phyloP scores from a whole-genome alignment of 2,329 filamentous ascomycete genomes.

The Trichophyton rubrum region DNA sequence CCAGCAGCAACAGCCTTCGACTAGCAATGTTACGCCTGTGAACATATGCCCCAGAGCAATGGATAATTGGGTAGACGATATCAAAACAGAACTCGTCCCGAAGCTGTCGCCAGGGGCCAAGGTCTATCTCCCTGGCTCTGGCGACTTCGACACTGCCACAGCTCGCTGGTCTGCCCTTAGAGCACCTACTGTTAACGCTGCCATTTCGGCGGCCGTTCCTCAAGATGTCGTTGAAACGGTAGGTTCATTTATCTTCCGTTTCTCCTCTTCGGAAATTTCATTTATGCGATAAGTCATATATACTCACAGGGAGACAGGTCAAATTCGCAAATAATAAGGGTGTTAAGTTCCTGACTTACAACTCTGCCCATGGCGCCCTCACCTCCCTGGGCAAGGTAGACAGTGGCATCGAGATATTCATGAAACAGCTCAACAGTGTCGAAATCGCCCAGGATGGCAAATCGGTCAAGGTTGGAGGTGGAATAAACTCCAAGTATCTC shows the following conservation, averaged over 20 bases:
- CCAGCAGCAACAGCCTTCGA: background rate
- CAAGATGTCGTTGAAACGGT: slow-evolving; percentile 40
- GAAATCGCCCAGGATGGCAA: slow-evolving; percentile 32
- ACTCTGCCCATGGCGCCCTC: slow-evolving; percentile 41
- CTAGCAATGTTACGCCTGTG: background rate
- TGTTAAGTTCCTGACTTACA: slow-evolving; percentile 42
- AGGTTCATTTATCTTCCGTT: slow-evolving; percentile 12
- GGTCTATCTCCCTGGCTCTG: slow-evolving; percentile 33
- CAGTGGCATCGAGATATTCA: slow-evolving; percentile 40
- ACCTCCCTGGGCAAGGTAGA: slow-evolving; percentile 39
- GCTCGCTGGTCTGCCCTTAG: slow-evolving; percentile 37
- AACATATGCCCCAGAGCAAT: slow-evolving; percentile 5
- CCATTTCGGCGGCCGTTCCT: slow-evolving; percentile 38
- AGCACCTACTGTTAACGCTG: slow-evolving; percentile 34
- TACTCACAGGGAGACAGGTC: slow-evolving; percentile 22
- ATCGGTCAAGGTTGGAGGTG: slow-evolving; percentile 39
- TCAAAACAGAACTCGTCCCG: slow-evolving; percentile 14
- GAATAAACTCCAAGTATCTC: slow-evolving; percentile 36
- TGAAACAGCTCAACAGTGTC: slow-evolving; percentile 36
- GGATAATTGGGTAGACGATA: slow-evolving; percentile 8
- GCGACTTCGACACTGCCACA: slow-evolving; percentile 29
- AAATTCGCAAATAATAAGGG: slow-evolving; percentile 37
- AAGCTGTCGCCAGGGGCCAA: slow-evolving; percentile 30
- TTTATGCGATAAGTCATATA: too few relatives aligned
- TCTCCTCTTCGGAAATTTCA: background rate